These are phyloP conservation scores for Hypoxylon trugodes DNA, from an alignment of 495 filamentous ascomycete genomes.

Conservation along the genomic window DNA sequence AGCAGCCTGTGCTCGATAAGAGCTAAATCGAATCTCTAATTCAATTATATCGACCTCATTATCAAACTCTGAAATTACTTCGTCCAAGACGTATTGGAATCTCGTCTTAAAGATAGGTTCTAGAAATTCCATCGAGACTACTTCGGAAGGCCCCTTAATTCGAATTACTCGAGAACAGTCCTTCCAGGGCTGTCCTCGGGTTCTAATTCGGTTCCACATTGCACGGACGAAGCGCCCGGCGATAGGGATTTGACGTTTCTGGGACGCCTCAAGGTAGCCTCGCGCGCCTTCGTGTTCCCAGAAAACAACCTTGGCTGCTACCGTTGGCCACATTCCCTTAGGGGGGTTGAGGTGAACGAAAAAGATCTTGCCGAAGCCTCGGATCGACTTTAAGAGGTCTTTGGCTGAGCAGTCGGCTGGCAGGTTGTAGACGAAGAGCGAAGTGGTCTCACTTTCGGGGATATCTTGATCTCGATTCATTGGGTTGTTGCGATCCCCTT, in stretches of 20 bases:
- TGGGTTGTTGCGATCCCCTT: background rate
- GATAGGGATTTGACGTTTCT: no score
- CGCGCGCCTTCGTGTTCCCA: no score
- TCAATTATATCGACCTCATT: no score
- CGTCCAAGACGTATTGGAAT: background rate
- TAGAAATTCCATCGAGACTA: background rate
- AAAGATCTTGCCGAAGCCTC: background rate
- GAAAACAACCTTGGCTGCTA: background rate
- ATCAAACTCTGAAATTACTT: no score
- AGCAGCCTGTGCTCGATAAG: background rate
- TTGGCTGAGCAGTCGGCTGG: background rate
- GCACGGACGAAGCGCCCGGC: no score
- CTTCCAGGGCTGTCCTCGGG: no score
- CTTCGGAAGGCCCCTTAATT: background rate
- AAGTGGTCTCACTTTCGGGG: background rate
- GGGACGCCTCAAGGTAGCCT: no score
- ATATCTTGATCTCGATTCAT: background rate
- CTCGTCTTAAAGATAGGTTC: background rate
- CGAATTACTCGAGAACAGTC: no score
- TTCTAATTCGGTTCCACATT: no score
- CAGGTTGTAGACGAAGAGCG: background rate
- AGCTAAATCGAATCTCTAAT: background rate
- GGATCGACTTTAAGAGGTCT: background rate
- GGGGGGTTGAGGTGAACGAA: background rate
- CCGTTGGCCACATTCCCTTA: background rate